Percentiles rank a stretch among this genome's conserved stretches.
Conservation (phyloP, 169 alveolate species). For the Cryptosporidium canis region DNA sequence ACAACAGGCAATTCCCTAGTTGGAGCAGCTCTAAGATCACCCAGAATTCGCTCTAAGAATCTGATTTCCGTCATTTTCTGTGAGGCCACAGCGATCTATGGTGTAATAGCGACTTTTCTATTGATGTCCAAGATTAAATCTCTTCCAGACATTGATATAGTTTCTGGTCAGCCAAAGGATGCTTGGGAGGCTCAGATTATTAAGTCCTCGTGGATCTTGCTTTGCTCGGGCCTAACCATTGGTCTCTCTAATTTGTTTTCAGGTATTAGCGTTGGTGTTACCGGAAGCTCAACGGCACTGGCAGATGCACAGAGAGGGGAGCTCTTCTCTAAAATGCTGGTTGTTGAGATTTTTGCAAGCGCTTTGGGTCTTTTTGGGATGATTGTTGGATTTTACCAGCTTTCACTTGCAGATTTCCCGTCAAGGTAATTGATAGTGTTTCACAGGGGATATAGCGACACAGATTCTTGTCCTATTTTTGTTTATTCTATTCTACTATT, state of each 20-base stretch:
- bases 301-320: slow-evolving; percentile 99
- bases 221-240: slow-evolving; percentile 98
- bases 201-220: slow-evolving; percentile 93
- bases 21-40: slow-evolving; percentile 99
- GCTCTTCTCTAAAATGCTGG: slow-evolving; percentile 97
- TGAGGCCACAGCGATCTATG: slow-evolving; percentile 99
- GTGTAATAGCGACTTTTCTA: slow-evolving; percentile 93
- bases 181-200: slow-evolving; percentile 80
- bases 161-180: slow-evolving; percentile 75
- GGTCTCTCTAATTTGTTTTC: slow-evolving; percentile 98
- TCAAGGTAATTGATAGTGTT: background rate
- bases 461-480: no score
- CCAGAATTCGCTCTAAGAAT: slow-evolving; percentile 98
- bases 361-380: slow-evolving; percentile 97
- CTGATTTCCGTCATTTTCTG: slow-evolving; percentile 98
- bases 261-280: slow-evolving; percentile 98
- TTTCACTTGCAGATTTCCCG: slow-evolving; percentile 70
- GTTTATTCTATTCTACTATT: background rate
- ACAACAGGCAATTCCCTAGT: slow-evolving; percentile 96
- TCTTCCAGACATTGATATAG: slow-evolving; percentile 74
- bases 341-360: slow-evolving; percentile 98
- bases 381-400: slow-evolving; percentile 89
- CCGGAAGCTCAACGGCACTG: slow-evolving; percentile 99
- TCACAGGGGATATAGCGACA: no score
- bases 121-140: slow-evolving; percentile 82